These are phyloP conservation scores for Penicillium samsonianum DNA, from an alignment of 495 filamentous ascomycete species.

Conservation along the genomic window DNA sequence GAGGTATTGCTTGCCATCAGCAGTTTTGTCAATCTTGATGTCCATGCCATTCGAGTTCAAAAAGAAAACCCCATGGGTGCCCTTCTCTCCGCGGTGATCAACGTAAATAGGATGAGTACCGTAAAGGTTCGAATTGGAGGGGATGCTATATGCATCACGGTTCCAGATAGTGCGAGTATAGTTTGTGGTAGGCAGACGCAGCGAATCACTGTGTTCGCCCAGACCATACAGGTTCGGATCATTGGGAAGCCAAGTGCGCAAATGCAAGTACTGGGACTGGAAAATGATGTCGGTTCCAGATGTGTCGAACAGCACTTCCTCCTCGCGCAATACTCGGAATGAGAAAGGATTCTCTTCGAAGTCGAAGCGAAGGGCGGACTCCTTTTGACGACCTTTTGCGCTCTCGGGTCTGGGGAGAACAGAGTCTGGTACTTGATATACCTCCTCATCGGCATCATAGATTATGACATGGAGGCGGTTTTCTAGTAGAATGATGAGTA, in stretches of 20 bases:
- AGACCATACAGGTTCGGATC: conserved; percentile 76
- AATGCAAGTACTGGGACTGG: conserved; percentile 73
- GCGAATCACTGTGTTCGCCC: conserved; percentile 75
- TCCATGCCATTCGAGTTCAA: conserved; percentile 88
- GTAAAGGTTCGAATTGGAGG: conserved; percentile 73
- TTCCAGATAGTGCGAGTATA: conserved; percentile 83
- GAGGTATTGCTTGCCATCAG: conserved; percentile 65
- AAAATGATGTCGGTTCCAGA: conserved; percentile 70
- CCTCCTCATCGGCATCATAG: conserved; percentile 67
- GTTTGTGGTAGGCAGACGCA: conserved; percentile 68
- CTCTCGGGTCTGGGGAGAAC: conserved; percentile 64
- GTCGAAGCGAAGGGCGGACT: conserved; percentile 59
- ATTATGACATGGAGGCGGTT: conserved; percentile 82
- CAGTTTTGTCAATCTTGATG: conserved; percentile 71
- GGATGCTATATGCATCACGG: conserved; percentile 69
- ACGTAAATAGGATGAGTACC: conserved; percentile 84
- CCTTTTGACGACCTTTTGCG: conserved; percentile 23
- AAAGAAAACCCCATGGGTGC: conserved; percentile 81
- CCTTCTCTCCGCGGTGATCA: conserved; percentile 65
- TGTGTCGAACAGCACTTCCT: conserved; percentile 80
- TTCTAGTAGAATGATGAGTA: conserved; percentile 43
- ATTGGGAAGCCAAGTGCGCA: conserved; percentile 67
- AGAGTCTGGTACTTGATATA: conserved; percentile 77
- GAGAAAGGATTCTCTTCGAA: conserved; percentile 70
- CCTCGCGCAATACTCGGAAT: conserved; percentile 64